Base-by-base conservation (phyloP, 1,284 basidiomycete species). In the Stygiomarasmius scandens region DNA sequence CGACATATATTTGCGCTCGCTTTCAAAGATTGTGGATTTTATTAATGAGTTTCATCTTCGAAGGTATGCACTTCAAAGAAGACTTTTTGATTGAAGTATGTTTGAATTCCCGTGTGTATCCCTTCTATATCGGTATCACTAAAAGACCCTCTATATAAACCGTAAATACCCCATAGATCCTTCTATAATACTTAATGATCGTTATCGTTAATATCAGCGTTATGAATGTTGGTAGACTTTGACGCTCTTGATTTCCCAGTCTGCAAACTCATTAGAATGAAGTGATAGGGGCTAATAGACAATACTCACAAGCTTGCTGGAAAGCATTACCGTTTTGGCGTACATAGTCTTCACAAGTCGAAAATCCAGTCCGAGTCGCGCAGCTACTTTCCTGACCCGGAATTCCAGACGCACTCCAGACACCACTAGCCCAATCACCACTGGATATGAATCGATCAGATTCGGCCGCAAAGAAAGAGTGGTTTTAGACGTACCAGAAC, bases 341-440 rank as follows among this genome's bases (percentile, higher is more conserved):
- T 20, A 96, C 86, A 69, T 87, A 96, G 25, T 85, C 84, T 55
- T 86, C 78, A 64, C 94, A 96, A 9, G 88, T 89, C 34, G 85
- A 73, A 70, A 85, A 87, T 48, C 93, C 93, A 16, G 94, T 96
- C 63, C 81, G 78, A 64, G 85, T 75, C n/a, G 90, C 90, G 67
- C 94, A 96, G 67, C 88, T 92, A 69, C 87, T 80, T 4, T 82
- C 83, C 73, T 95, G 91, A 51, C 93, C 93, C 5, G 90, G 89
- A 59, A 86, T 78, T 44, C 89, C 89, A 47, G 86, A 74, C 24
- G 72, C 61, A 52, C 71, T 76, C 93, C 93, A 96, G n/a, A 84
- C 88, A 45, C 77, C 78, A 51, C 87, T 85, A 12, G 93, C 93
- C 95, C 92, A 96, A 64, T 94, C 90, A 60, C 93, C 93, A 65